Conservation (phyloP, 805 yeast genomes). For the Starmerella stigmatis region DNA sequence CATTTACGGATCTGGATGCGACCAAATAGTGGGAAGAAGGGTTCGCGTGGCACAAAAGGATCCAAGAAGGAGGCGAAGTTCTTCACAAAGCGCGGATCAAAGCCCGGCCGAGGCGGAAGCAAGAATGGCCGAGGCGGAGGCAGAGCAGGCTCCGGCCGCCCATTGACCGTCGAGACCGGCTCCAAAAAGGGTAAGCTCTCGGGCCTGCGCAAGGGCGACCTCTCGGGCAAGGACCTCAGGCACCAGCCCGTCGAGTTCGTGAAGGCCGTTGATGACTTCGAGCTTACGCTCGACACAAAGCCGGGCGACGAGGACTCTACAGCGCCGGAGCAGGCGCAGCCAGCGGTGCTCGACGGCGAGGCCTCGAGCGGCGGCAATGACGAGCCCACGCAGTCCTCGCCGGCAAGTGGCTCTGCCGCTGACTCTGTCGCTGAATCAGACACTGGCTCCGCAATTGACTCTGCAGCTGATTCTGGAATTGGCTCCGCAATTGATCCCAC, state of each 20-base stretch:
- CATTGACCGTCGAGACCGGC: not conserved
- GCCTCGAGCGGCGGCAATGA: not conserved
- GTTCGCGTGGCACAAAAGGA: conserved; percentile 3
- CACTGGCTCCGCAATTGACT: no score
- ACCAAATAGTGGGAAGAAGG: not conserved
- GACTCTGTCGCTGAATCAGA: no score
- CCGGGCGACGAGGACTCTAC: conserved; percentile 1
- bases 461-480: no score
- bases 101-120: not conserved
- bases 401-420: no score
- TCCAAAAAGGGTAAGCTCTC: not conserved
- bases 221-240: conserved; percentile 12
- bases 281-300: conserved; percentile 1
- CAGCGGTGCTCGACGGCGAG: not conserved
- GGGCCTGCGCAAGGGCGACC: conserved; percentile 5
- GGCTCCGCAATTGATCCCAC: no score
- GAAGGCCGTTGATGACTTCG: conserved; percentile 5
- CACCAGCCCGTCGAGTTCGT: conserved; percentile 20
- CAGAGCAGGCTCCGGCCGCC: conserved; percentile 1
- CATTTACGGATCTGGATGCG: conserved; percentile 1
- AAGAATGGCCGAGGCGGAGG: not conserved
- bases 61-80: not conserved
- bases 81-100: not conserved
- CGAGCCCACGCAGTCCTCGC: no score
- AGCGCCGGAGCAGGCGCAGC: not conserved